A percentile compares a stretch with the other conserved stretches of the same genome.
Conservation (phyloP, 192 early-diverging fungal genomes). For the Linnemannia elongata region DNA sequence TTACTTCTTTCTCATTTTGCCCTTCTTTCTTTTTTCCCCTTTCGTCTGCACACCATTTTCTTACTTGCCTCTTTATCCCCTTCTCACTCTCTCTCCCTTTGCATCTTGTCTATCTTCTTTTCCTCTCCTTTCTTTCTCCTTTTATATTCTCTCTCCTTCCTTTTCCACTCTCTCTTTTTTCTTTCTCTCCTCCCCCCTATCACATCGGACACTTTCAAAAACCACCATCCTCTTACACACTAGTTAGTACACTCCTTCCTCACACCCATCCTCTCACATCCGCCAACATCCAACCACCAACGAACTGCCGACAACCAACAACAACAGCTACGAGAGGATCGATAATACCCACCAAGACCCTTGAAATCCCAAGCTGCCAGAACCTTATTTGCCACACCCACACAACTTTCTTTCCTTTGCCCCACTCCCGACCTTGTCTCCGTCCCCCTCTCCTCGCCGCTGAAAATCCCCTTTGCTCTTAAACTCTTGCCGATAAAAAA, state of each 20-base stretch:
- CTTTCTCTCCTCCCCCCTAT: background rate
- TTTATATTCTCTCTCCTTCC: background rate
- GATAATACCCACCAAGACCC: constrained; percentile 3
- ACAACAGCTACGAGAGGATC: background rate
- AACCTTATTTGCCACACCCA: background rate
- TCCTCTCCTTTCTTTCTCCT: background rate
- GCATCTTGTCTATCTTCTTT: background rate
- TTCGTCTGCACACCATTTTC: background rate
- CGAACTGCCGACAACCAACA: background rate
- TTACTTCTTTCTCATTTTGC: background rate
- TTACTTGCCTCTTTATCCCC: background rate
- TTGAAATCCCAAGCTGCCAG: constrained; percentile 7
- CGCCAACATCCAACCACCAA: background rate
- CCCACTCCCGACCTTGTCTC: background rate
- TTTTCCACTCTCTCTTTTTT: background rate
- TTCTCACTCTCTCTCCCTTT: background rate
- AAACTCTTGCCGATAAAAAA: background rate
- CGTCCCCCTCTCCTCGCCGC: background rate
- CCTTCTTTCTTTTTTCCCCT: background rate
- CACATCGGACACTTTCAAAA: background rate
- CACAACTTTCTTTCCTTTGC: background rate
- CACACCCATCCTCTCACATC: background rate
- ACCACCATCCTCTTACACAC: background rate
- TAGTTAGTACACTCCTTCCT: background rate
- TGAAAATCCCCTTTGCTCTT: background rate